phyloP scores from a whole-genome alignment of 495 filamentous ascomycete genomes.

The Cudoniella acicularis region DNA sequence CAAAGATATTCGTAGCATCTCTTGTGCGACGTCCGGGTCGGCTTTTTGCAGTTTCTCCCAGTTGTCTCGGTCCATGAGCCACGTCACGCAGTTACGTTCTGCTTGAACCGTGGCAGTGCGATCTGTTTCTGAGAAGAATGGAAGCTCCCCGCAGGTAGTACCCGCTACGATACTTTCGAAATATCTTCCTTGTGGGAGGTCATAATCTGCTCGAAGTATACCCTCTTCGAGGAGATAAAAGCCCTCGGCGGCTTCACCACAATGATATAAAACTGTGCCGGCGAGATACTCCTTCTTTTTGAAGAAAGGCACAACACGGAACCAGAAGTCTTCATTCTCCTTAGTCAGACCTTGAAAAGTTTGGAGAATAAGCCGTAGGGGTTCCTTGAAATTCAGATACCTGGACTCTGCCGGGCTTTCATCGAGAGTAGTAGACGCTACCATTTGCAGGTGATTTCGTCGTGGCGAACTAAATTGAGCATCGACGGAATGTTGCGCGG shows the following conservation, averaged over 20 bases:
- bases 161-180: conserved; percentile 92
- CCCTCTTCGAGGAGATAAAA: conserved; percentile 93
- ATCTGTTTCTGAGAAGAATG: conserved; percentile 87
- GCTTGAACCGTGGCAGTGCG: conserved; percentile 82
- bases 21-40: conserved; percentile 72
- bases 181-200: conserved; percentile 81
- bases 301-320: conserved; percentile 70
- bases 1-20: conserved; percentile 77
- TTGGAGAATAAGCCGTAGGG: conserved; percentile 85
- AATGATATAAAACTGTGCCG: conserved; percentile 70
- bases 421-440: conserved; percentile 66
- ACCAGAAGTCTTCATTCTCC: conserved; percentile 94
- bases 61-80: conserved; percentile 65
- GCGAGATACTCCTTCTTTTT: conserved; percentile 56
- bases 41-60: conserved; percentile 69
- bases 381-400: conserved; percentile 85
- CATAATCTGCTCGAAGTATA: conserved; percentile 84
- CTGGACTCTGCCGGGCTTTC: conserved; percentile 40
- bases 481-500: conserved; percentile 39
- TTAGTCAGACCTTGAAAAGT: conserved; percentile 82
- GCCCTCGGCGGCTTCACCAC: conserved; percentile 64
- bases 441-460: conserved; percentile 69
- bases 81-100: conserved; percentile 77
- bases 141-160: conserved; percentile 91
- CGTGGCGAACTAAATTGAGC: conserved; percentile 72